These are phyloP conservation scores for Plantago elongata DNA, from an alignment of 257 asterid species.

Conservation along the genomic window DNA sequence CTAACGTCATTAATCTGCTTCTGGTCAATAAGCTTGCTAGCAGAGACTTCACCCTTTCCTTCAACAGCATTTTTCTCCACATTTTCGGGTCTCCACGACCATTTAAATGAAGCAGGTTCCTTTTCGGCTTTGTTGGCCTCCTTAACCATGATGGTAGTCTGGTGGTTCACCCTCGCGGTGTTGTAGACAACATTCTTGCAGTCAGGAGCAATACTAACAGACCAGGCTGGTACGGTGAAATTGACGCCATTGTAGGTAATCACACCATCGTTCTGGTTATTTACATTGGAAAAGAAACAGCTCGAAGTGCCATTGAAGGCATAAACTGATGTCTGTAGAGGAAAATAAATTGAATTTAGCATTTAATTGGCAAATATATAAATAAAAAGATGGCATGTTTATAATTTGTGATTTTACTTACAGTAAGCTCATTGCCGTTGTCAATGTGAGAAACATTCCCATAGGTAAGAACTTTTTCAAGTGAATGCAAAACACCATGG, in stretches of 20 bases:
- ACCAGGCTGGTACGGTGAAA: conserved; percentile 48
- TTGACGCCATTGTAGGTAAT: conserved; percentile 23
- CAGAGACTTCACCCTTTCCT: conserved; percentile 18
- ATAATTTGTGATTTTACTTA: background rate
- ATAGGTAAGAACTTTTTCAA: conserved; percentile 34
- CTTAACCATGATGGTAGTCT: conserved; percentile 32
- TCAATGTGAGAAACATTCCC: conserved; percentile 28
- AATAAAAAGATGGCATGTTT: too few relatives aligned
- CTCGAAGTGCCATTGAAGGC: conserved; percentile 23
- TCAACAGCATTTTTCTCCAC: conserved; percentile 17
- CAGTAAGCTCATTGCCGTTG: conserved; percentile 30
- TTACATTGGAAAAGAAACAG: conserved; percentile 41
- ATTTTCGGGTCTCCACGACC: conserved; percentile 40
- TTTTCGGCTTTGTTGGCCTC: conserved; percentile 24
- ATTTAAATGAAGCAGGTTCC: conserved; percentile 26
- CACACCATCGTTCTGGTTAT: conserved; percentile 32
- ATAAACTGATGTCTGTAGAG: conserved; percentile 29
- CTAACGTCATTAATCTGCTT: conserved; percentile 26
- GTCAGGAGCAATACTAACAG: conserved; percentile 42
- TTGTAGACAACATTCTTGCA: conserved; percentile 38
- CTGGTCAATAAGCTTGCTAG: conserved; percentile 22
- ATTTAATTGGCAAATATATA: background rate
- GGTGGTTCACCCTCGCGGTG: conserved; percentile 42
- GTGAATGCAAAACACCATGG: conserved; percentile 27
- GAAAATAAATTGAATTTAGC: too few relatives aligned